Evolutionary conservation across 306 rosid genomes (phyloP).

Genomic region (Fragaria iinumae): DNA sequence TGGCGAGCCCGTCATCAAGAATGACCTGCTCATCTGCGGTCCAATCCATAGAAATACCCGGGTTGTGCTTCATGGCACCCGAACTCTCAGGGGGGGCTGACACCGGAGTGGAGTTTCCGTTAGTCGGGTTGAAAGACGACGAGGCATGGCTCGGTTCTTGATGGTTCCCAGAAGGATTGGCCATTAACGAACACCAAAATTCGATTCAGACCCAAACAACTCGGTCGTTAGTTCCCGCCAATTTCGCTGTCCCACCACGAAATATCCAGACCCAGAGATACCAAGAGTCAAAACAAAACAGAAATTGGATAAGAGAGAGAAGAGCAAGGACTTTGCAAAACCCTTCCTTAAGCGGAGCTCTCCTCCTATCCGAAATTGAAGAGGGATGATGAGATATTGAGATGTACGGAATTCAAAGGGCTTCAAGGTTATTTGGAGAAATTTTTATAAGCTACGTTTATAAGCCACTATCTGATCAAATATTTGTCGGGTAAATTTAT

Average conservation of each 20-base stretch:
- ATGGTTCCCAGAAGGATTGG: slow-evolving; percentile 66
- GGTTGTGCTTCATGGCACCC: slow-evolving; percentile 80
- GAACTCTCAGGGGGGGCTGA: slow-evolving; percentile 44
- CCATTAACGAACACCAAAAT: slow-evolving; percentile 43
- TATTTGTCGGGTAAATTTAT: too few species aligned
- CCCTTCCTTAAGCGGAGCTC: slow-evolving; percentile 46
- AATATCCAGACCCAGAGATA: slow-evolving; percentile 15
- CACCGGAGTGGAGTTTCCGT: slow-evolving; percentile 55
- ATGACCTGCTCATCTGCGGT: slow-evolving; percentile 72
- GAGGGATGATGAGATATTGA: slow-evolving; percentile 13
- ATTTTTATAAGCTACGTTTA: too few species aligned
- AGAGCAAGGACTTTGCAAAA: neutral
- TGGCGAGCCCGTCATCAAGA: slow-evolving; percentile 77
- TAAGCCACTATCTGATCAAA: too few species aligned
- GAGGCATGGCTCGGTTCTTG: slow-evolving; percentile 71
- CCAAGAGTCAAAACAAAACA: neutral
- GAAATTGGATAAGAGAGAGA: slow-evolving; percentile 8
- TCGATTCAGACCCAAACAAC: slow-evolving; percentile 19
- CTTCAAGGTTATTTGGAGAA: too few species aligned
- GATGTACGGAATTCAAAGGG: slow-evolving; percentile 33
- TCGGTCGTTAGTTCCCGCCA: slow-evolving; percentile 70
- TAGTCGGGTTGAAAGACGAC: slow-evolving; percentile 60
- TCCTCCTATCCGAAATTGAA: neutral
- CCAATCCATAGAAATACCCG: slow-evolving; percentile 89
- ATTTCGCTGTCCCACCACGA: slow-evolving; percentile 33